These are phyloP conservation scores for Globisporangium cederbergense DNA, from an alignment of 352 stramenopile species.

Conservation along the genomic window DNA sequence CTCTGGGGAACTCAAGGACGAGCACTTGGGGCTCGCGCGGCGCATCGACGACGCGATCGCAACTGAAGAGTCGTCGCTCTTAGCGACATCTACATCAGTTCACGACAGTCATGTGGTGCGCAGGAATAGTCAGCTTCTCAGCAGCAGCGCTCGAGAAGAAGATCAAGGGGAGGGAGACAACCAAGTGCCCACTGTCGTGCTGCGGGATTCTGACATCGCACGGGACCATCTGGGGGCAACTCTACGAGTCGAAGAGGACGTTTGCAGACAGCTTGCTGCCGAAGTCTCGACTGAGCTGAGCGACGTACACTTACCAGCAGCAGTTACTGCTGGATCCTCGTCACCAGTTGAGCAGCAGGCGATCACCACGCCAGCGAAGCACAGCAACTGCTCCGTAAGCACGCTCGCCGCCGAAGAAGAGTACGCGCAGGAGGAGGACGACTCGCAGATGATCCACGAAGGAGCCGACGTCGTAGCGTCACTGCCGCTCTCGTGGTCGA, in stretches of 20 bases:
- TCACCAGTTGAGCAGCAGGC: not conserved
- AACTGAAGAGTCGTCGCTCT: conserved; percentile 14
- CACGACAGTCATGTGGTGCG: conserved; percentile 1
- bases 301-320: not conserved
- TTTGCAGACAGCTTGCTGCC: not conserved
- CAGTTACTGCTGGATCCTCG: not conserved
- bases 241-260: not conserved
- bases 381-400: conserved; percentile 21
- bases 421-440: conserved; percentile 5
- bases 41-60: conserved; percentile 64
- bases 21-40: conserved; percentile 60
- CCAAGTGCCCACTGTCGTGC: conserved; percentile 16
- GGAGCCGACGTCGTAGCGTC: conserved; percentile 33
- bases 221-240: not conserved
- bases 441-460: conserved; percentile 17
- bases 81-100: conserved; percentile 14
- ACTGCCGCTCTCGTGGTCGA: conserved; percentile 52
- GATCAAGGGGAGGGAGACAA: conserved; percentile 10
- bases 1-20: conserved; percentile 51
- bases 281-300: not conserved
- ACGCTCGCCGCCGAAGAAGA: conserved; percentile 22
- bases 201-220: conserved; percentile 5
- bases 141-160: not conserved
- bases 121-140: not conserved
- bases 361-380: not conserved